Evolutionary conservation across 164 flowering plant genomes (phyloP), one percentile per base, ranked within the genome.

Genomic region (Taxillus chinensis): DNA sequence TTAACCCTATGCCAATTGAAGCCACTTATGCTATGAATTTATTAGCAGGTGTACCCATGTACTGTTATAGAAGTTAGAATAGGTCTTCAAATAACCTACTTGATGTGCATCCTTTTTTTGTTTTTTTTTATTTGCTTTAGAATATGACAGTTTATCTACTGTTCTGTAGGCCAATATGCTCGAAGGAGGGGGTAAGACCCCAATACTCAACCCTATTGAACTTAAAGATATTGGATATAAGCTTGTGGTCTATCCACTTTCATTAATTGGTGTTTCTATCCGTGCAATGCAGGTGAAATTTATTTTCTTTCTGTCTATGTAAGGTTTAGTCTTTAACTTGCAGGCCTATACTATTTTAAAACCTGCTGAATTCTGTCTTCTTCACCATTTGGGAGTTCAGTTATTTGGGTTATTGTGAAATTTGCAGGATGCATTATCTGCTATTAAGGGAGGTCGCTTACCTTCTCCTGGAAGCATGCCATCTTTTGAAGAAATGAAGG

Each of bases 171-270:
- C 90, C 50, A 93, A 88, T 71, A 93, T 93, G 98, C 98, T 93
- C 74, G 97, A 93, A 88, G 97, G 97, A 71, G 98, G 97, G 12
- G 98, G 98, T 0, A 90, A 85, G 77, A 85, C 97, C 60, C 98
- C 98, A 57, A 88, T 93, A 58, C 77, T 90, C 49, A 80, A 58
- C 68, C 98, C 95, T 45, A 71, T 72, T 58, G 98, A 93, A 70
- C 89, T 93, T 62, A 95, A 84, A 61, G 93, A 84, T 45, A 42
- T 85, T 72, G 98, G 96, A 39, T 90, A 79, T 72, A 93, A 86
- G 75, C 65, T 93, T 62, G 95, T 86, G 11, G 83, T 81, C 61
- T 90, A 93, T 73, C 98, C 98, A 17, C 79, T 93, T 62, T 93
- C 98, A 65, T 74, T 93, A 78, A 73, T 90, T 69, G 98, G 93